phyloP scores from a whole-genome alignment of 2,329 filamentous ascomycete species.

The Orbilia brochopaga region DNA sequence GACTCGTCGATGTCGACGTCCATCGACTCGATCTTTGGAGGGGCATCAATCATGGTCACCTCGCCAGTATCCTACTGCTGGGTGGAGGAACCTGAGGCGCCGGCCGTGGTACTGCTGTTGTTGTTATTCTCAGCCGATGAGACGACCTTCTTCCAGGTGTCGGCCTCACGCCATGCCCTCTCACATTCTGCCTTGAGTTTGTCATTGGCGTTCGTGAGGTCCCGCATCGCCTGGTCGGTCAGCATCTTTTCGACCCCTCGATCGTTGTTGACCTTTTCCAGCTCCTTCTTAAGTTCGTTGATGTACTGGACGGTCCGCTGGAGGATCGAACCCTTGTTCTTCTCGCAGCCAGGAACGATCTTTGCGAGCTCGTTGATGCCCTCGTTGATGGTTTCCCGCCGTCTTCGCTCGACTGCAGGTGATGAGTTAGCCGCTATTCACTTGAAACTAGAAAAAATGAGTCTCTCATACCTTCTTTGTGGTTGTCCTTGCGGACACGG shows the following conservation, averaged over 20 bases:
- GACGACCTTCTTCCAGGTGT: constrained; percentile 73
- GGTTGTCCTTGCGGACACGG: constrained; percentile 93
- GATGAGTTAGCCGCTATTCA: constrained; percentile 54
- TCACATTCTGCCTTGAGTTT: constrained; percentile 83
- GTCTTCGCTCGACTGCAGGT: constrained; percentile 82
- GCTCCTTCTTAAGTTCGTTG: constrained; percentile 79
- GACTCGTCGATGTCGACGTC: constrained; percentile 50
- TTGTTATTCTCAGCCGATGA: constrained; percentile 36
- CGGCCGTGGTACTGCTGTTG: constrained; percentile 13
- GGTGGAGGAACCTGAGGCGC: constrained; percentile 27
- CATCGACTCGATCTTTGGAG: no score
- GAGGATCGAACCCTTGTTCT: constrained; percentile 97
- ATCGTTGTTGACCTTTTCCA: constrained; percentile 66
- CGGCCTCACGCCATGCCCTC: constrained; percentile 75
- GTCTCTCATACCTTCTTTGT: constrained; percentile 83
- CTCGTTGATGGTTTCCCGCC: constrained; percentile 97
- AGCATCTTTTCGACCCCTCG: constrained; percentile 85
- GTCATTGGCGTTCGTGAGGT: constrained; percentile 84
- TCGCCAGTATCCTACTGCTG: constrained; percentile 37
- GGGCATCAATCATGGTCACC: constrained; percentile 51
- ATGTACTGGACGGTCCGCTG: constrained; percentile 95
- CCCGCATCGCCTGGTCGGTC: constrained; percentile 85
- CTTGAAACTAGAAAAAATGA: neutral
- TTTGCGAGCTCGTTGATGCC: constrained; percentile 98
- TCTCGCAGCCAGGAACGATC: constrained; percentile 96